Conservation (phyloP, 2,329 filamentous ascomycete genomes). For the Piedraia hortae region DNA sequence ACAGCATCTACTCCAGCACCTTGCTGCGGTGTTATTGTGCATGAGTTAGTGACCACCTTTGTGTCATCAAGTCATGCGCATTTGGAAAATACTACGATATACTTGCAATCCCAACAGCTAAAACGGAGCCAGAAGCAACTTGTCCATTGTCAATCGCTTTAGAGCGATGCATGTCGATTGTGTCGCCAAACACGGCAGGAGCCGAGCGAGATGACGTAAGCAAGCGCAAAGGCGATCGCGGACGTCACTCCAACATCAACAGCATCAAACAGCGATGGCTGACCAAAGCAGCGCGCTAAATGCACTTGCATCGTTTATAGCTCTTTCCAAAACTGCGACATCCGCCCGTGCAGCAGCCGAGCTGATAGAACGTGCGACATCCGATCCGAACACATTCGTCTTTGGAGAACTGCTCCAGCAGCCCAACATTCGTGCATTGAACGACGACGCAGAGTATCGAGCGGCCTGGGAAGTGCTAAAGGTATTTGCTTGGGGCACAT, state of each 20-base stretch:
- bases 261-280: not conserved
- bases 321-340: slow-evolving; percentile 60
- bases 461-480: slow-evolving; percentile 44
- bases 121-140: no score
- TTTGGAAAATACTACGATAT: no score
- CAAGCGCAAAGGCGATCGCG: no score
- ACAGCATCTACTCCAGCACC: no score
- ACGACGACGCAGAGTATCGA: slow-evolving; percentile 32
- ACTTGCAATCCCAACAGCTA: no score
- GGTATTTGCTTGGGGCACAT: slow-evolving; percentile 83
- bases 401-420: slow-evolving; percentile 79
- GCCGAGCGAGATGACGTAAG: no score
- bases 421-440: slow-evolving; percentile 49
- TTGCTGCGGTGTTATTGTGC: no score
- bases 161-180: no score
- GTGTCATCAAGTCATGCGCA: no score
- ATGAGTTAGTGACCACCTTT: no score
- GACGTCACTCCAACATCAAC: not conserved
- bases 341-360: slow-evolving; percentile 66
- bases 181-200: no score
- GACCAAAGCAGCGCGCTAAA: slow-evolving; percentile 39
- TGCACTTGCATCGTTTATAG: slow-evolving; percentile 56
- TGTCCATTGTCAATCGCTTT: no score
- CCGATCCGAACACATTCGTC: slow-evolving; percentile 68
- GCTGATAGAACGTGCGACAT: slow-evolving; percentile 65